Evolutionary conservation across 345 rosid genomes (phyloP).

Genomic region (Hibiscus trionum): DNA sequence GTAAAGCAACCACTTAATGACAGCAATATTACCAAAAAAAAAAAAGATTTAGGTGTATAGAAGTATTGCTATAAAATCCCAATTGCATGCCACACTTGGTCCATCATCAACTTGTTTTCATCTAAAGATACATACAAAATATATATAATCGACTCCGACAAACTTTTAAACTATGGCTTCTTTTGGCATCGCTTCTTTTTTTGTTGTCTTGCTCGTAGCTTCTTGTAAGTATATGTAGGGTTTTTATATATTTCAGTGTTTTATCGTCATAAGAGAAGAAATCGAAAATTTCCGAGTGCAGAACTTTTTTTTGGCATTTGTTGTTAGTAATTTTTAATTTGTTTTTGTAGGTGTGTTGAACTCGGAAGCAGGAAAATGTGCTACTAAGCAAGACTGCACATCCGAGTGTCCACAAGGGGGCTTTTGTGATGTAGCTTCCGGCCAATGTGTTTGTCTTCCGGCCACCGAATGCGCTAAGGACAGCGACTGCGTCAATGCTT

Average conservation of each 20-base stretch:
- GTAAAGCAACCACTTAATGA: background rate
- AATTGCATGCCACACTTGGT: background rate
- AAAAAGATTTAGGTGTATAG: background rate
- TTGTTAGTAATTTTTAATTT: no score
- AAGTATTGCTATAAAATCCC: background rate
- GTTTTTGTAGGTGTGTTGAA: background rate
- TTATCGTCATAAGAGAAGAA: background rate
- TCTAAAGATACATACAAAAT: background rate
- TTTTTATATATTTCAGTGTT: background rate
- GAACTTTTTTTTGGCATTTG: no score
- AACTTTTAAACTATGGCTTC: background rate
- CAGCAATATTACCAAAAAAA: background rate
- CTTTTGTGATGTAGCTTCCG: background rate
- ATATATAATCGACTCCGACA: background rate
- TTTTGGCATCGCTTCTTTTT: background rate
- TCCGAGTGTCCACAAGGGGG: background rate
- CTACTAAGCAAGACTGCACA: background rate
- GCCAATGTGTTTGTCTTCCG: no score
- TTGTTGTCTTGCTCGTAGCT: background rate
- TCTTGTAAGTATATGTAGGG: background rate
- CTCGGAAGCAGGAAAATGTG: background rate
- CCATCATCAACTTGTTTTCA: background rate
- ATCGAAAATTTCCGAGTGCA: no score
- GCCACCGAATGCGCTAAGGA: no score
- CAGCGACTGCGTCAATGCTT: no score